These are phyloP conservation scores for Aethionema arabicum DNA, from an alignment of 345 rosid species.

Conservation along the genomic window DNA sequence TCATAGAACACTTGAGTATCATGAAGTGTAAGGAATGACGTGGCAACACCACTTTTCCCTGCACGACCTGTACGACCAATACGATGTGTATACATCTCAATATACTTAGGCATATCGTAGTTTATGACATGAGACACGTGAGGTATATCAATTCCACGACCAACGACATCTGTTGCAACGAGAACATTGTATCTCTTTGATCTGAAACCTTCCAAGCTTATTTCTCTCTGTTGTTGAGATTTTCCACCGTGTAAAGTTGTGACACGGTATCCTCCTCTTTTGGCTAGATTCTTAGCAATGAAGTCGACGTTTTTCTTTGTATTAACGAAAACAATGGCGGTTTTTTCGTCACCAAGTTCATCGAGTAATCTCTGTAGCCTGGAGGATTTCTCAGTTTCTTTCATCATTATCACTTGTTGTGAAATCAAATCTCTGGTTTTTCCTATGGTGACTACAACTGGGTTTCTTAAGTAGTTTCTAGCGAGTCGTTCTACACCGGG, in stretches of 20 bases:
- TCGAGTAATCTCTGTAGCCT: conserved; percentile 65
- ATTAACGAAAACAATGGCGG: conserved; percentile 73
- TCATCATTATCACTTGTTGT: conserved; percentile 66
- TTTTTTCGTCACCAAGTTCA: conserved; percentile 74
- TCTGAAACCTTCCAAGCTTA: conserved; percentile 70
- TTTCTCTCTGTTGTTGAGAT: no score
- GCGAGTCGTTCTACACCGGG: conserved; percentile 81
- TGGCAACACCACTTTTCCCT: conserved; percentile 76
- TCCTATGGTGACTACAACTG: conserved; percentile 78
- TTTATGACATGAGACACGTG: conserved; percentile 82
- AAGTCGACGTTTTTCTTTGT: conserved; percentile 70
- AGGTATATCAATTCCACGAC: conserved; percentile 82
- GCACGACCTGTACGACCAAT: conserved; percentile 86
- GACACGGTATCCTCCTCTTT: conserved; percentile 64
- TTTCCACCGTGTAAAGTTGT: no score
- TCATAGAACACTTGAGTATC: conserved; percentile 76
- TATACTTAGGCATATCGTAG: conserved; percentile 71
- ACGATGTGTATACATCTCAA: conserved; percentile 76
- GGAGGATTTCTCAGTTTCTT: conserved; percentile 61
- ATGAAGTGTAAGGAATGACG: conserved; percentile 64
- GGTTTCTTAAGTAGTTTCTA: conserved; percentile 75
- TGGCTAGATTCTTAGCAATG: conserved; percentile 71
- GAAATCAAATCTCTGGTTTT: conserved; percentile 72
- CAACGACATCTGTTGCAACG: conserved; percentile 83
- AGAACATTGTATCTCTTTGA: conserved; percentile 71